Percentiles rank a stretch among this genome's conserved stretches.
Conservation (phyloP, 1,284 basidiomycete genomes). For the Moniliella sp. region DNA sequence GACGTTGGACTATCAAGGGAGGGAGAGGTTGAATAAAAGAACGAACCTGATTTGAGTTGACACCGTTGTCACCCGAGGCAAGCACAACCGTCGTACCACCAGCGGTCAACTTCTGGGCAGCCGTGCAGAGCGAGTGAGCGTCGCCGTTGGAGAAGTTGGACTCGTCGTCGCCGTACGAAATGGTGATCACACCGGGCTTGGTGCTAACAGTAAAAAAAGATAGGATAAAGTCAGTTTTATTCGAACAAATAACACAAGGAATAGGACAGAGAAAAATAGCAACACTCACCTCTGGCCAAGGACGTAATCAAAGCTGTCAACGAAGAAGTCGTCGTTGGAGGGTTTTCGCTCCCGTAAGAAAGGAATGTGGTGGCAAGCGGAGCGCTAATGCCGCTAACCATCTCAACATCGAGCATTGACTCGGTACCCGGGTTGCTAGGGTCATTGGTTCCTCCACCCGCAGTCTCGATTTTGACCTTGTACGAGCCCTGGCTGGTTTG, state of each 20-base stretch:
- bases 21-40: not conserved
- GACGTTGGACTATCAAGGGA: conserved; percentile 44
- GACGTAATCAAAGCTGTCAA: conserved; percentile 3
- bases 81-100: conserved; percentile 5
- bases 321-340: conserved; percentile 5
- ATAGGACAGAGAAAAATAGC: too few relatives aligned
- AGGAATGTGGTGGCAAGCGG: conserved; percentile 4
- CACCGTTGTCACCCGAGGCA: conserved; percentile 34
- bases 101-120: conserved; percentile 3
- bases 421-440: conserved; percentile 1
- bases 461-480: conserved; percentile 1
- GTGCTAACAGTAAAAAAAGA: not conserved
- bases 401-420: conserved; percentile 4
- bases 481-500: not conserved
- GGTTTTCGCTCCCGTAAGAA: conserved; percentile 2
- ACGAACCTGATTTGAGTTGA: not conserved
- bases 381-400: conserved; percentile 2
- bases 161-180: conserved; percentile 4
- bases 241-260: too few relatives aligned
- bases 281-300: not conserved
- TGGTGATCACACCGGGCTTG: conserved; percentile 3
- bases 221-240: too few relatives aligned
- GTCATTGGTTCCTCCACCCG: conserved; percentile 4
- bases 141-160: conserved; percentile 1
- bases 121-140: conserved; percentile 4